Evolutionary conservation across 345 rosid genomes (phyloP).

Genomic region (Excoecaria cochinchinensis): DNA sequence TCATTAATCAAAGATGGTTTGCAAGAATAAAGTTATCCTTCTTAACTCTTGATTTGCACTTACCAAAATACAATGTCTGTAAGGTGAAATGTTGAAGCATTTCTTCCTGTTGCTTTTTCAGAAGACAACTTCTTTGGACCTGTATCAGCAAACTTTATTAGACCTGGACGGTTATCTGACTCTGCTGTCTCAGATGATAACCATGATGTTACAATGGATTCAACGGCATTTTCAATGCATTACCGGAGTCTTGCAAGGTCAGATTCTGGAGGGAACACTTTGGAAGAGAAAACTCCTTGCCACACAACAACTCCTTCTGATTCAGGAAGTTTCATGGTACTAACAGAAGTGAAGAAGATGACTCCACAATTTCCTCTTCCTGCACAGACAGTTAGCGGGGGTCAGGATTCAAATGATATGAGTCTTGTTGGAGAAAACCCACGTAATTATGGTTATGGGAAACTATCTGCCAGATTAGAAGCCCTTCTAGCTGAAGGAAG

Average conservation of each 20-base stretch:
- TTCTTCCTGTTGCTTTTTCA: constrained; percentile 25
- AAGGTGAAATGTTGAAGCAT: constrained; percentile 17
- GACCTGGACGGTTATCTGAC: constrained; percentile 65
- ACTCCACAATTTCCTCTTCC: constrained; percentile 29
- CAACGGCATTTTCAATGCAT: constrained; percentile 90
- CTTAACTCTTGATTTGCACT: background rate
- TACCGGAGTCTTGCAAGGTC: constrained; percentile 75
- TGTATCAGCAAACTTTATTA: constrained; percentile 75
- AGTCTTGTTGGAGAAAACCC: constrained; percentile 71
- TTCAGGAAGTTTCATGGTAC: constrained; percentile 58
- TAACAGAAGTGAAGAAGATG: constrained; percentile 52
- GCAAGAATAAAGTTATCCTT: background rate
- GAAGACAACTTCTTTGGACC: constrained; percentile 85
- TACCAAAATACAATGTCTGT: background rate
- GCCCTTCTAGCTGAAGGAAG: constrained; percentile 62
- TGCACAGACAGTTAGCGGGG: constrained; percentile 47
- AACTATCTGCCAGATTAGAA: constrained; percentile 67
- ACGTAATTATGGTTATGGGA: constrained; percentile 60
- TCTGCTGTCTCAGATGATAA: constrained; percentile 64
- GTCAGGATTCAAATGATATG: constrained; percentile 82
- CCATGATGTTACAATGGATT: constrained; percentile 88
- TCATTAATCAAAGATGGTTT: background rate
- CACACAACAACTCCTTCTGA: constrained; percentile 38
- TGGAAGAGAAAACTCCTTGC: constrained; percentile 60
- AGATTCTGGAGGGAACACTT: constrained; percentile 53